phyloP scores from a whole-genome alignment of 2,329 filamentous ascomycete genomes.

The Didymella exigua region DNA sequence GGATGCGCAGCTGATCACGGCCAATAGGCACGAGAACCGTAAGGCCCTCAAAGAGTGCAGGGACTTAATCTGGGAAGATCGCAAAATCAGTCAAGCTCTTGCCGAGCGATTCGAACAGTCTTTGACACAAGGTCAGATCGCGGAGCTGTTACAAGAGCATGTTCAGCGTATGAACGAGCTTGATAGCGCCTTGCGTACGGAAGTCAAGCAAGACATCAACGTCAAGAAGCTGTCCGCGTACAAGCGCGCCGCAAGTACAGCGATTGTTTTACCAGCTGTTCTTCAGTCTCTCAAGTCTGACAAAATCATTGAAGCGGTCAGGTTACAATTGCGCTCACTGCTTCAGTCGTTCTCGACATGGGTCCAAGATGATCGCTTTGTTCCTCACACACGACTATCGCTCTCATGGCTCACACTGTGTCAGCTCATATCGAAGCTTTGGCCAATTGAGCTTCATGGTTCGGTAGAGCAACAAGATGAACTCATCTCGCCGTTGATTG shows the following conservation, averaged over 20 bases:
- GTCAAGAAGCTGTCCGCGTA: constrained; percentile 29
- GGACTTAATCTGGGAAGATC: constrained; percentile 40
- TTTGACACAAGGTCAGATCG: constrained; percentile 41
- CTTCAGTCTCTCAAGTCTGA: constrained; percentile 35
- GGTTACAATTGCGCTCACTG: constrained; percentile 29
- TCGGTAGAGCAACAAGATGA: constrained; percentile 33
- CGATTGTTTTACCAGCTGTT: constrained; percentile 37
- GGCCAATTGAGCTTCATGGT: constrained; percentile 39
- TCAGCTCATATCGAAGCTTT: constrained; percentile 35
- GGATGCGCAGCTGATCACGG: constrained; percentile 40
- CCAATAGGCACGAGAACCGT: constrained; percentile 23
- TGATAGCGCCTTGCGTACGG: constrained; percentile 16
- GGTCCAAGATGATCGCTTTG: constrained; percentile 29
- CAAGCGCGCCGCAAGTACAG: constrained; percentile 34
- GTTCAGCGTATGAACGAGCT: constrained; percentile 26
- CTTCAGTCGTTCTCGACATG: constrained; percentile 29
- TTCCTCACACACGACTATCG: constrained; percentile 21
- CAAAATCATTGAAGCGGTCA: constrained; percentile 28
- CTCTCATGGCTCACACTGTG: constrained; percentile 40
- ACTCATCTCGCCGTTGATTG: constrained; percentile 32
- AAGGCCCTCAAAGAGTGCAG: constrained; percentile 24
- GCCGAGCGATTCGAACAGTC: constrained; percentile 37
- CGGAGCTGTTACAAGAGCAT: constrained; percentile 39
- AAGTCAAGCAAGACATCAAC: constrained; percentile 21
- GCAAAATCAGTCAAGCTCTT: constrained; percentile 29